Percentiles rank a stretch among this genome's conserved stretches.
Conservation (phyloP, 495 filamentous ascomycete genomes). For the Tetracladium marchalianum region DNA sequence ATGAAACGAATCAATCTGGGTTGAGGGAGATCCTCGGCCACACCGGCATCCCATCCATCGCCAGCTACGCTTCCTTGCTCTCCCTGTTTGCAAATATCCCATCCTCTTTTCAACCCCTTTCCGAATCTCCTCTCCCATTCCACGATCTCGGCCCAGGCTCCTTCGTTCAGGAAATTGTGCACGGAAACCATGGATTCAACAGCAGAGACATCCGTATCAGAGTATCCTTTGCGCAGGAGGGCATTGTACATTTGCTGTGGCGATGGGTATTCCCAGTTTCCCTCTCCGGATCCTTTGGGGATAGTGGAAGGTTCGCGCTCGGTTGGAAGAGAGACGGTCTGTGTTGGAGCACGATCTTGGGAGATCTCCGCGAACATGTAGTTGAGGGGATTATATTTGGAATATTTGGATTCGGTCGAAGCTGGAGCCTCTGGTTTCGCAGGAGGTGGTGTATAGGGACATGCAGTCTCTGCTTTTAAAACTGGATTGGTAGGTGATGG, state of each 20-base stretch:
- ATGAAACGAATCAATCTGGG: conserved; percentile 79
- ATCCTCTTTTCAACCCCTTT: conserved; percentile 58
- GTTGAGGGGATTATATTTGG: conserved; percentile 85
- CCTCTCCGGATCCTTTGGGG: conserved; percentile 62
- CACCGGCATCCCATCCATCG: conserved; percentile 18
- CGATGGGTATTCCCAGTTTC: conserved; percentile 95
- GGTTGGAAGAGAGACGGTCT: conserved; percentile 62
- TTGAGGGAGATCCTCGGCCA: conserved; percentile 31
- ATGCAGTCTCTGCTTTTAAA: conserved; percentile 22
- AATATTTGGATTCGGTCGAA: conserved; percentile 30
- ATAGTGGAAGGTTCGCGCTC: conserved; percentile 78
- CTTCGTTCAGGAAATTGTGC: conserved; percentile 97
- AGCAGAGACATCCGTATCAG: conserved; percentile 81
- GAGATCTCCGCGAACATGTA: conserved; percentile 89
- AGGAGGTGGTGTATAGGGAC: conserved; percentile 40
- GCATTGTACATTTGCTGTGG: conserved; percentile 99
- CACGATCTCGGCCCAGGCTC: conserved; percentile 89
- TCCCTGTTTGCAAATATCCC: conserved; percentile 63
- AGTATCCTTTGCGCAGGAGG: conserved; percentile 88
- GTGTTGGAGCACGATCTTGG: conserved; percentile 61
- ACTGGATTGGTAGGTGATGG: conserved; percentile 17
- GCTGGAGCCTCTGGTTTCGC: conserved; percentile 36
- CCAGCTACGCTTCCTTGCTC: conserved; percentile 45
- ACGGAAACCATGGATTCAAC: conserved; percentile 97
- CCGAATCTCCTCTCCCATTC: conserved; percentile 84